These are phyloP conservation scores for Solanum bukasovii DNA, from an alignment of 257 asterid species.

Conservation along the genomic window DNA sequence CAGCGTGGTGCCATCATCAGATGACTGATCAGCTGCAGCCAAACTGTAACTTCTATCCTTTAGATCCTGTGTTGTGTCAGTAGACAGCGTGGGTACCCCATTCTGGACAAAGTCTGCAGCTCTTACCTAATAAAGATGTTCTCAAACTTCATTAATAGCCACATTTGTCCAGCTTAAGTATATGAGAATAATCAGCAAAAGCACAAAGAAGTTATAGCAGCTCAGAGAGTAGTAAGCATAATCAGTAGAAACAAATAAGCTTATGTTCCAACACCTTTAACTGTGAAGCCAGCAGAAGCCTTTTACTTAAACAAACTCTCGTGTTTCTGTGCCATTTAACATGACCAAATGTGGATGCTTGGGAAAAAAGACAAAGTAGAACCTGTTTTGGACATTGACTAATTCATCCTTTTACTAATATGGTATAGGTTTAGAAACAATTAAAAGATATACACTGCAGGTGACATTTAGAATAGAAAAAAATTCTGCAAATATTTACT, in stretches of 20 bases:
- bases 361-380: background rate
- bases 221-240: background rate
- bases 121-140: slow-evolving; percentile 44
- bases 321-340: background rate
- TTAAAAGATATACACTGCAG: background rate
- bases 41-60: background rate
- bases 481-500: background rate
- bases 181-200: background rate
- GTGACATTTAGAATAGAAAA: background rate
- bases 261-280: background rate
- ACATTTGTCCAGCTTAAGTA: background rate
- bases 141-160: background rate
- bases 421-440: background rate
- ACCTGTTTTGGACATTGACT: background rate
- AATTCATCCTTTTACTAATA: background rate
- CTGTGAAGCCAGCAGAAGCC: background rate
- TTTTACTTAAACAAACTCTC: background rate
- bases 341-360: background rate
- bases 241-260: background rate
- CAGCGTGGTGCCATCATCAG: background rate
- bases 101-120: slow-evolving; percentile 50
- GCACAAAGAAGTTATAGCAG: background rate
- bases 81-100: slow-evolving; percentile 1
- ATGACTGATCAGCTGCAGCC: background rate
- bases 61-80: background rate